Evolutionary conservation across 148 eudicot species (phyloP).

Genomic region (Spergularia bocconei): DNA sequence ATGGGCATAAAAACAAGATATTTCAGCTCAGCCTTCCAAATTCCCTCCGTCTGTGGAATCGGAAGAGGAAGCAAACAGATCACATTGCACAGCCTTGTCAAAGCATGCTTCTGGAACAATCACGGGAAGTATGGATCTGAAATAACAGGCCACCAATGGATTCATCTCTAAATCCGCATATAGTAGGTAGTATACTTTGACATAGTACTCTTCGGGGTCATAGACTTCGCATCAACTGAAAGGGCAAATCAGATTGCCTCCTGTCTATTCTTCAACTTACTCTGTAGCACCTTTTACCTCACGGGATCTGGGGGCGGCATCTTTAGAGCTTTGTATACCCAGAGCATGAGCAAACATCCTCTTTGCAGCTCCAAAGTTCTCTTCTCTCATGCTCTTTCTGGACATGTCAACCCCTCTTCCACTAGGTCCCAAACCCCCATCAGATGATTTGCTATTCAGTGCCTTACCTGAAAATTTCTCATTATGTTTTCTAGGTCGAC

Average conservation of each 20-base stretch:
- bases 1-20: too few species aligned
- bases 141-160: not conserved
- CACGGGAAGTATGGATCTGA: not conserved
- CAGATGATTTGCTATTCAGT: slow-evolving; percentile 18
- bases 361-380: slow-evolving; percentile 88
- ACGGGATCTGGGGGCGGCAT: slow-evolving; percentile 27
- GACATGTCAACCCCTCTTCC: slow-evolving; percentile 28
- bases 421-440: slow-evolving; percentile 19
- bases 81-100: not conserved
- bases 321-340: slow-evolving; percentile 47
- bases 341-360: slow-evolving; percentile 91
- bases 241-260: not conserved
- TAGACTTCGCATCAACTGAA: not conserved
- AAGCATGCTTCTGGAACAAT: not conserved
- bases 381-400: slow-evolving; percentile 43
- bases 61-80: too few species aligned
- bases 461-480: slow-evolving; percentile 18
- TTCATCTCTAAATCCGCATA: not conserved
- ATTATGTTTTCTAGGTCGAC: slow-evolving; percentile 13
- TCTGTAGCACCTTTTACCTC: slow-evolving; percentile 23
- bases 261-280: not conserved
- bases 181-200: not conserved
- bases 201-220: not conserved
- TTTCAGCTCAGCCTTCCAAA: too few species aligned
- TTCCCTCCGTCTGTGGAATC: too few species aligned